Percentiles rank a stretch among this genome's conserved stretches.
These are phyloP conservation scores for Dipodascopsis tothii DNA, from an alignment of 805 yeast species.

Conservation along the genomic window DNA sequence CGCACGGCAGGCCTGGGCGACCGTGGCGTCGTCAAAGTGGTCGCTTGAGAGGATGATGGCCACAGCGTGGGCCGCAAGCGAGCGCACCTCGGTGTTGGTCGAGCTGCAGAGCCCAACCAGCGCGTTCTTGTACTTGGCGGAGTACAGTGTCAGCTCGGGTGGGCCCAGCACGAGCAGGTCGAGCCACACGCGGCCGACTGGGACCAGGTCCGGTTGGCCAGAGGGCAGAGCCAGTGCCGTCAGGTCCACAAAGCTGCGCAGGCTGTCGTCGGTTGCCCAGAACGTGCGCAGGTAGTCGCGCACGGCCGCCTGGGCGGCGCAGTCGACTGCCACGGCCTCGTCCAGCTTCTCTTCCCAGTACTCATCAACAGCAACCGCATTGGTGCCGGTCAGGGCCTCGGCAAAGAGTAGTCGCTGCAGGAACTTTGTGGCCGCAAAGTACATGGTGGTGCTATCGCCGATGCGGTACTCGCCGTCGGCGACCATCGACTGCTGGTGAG, in stretches of 20 bases:
- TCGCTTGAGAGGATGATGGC: conserved; percentile 32
- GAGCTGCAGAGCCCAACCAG: no score
- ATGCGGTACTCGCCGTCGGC: no score
- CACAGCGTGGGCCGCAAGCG: conserved; percentile 38
- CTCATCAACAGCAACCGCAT: conserved; percentile 60
- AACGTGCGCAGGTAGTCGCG: conserved; percentile 1
- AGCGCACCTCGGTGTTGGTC: conserved; percentile 17
- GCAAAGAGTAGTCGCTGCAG: conserved; percentile 54
- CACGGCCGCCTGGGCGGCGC: conserved; percentile 35
- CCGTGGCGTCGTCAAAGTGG: background rate
- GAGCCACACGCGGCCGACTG: conserved; percentile 24
- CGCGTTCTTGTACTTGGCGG: no score
- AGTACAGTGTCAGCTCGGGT: conserved; percentile 17
- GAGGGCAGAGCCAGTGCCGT: conserved; percentile 7
- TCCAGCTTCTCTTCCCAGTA: conserved; percentile 67
- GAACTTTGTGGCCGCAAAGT: conserved; percentile 43
- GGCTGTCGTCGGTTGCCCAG: conserved; percentile 1
- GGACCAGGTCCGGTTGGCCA: conserved; percentile 7
- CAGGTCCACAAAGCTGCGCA: conserved; percentile 2
- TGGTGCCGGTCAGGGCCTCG: conserved; percentile 50
- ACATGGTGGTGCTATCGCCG: no score
- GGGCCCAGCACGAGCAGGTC: conserved; percentile 29
- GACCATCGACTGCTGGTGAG: no score
- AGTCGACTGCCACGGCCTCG: conserved; percentile 60
- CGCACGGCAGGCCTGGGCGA: background rate